Evolutionary conservation across 805 yeast species (phyloP).

Genomic region (Saccharomycopsis microspora): DNA sequence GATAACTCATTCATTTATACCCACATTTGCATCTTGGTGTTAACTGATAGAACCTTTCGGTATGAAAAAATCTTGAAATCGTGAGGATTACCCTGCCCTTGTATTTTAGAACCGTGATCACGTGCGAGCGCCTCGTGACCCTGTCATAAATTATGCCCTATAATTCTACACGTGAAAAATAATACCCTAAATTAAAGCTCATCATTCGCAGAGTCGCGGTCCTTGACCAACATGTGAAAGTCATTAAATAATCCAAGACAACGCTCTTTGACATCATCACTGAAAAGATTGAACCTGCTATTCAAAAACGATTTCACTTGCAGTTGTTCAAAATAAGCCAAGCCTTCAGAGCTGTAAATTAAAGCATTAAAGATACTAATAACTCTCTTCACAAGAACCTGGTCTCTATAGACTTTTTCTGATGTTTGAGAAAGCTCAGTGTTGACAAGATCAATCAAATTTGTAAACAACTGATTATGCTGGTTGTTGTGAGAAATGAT

Average conservation of each 20-base stretch:
- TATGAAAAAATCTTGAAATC: too few species aligned
- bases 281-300: slow-evolving; percentile 5
- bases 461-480: neutral
- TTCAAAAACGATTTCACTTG: slow-evolving; percentile 5
- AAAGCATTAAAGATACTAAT: slow-evolving; percentile 13
- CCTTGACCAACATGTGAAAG: slow-evolving; percentile 2
- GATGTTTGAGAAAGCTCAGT: slow-evolving; percentile 1
- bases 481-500: slow-evolving; percentile 2
- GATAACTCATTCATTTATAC: too few species aligned
- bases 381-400: slow-evolving; percentile 12
- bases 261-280: slow-evolving; percentile 10
- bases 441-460: slow-evolving; percentile 5
- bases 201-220: neutral
- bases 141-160: neutral
- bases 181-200: slow-evolving; percentile 2
- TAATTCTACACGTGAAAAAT: neutral
- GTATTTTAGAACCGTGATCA: too few species aligned
- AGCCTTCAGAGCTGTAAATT: slow-evolving; percentile 10
- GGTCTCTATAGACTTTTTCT: neutral
- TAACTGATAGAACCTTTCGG: too few species aligned
- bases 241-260: slow-evolving; percentile 13
- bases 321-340: slow-evolving; percentile 3
- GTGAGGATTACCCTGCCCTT: too few species aligned
- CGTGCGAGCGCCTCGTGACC: neutral
- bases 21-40: too few species aligned